Evolutionary conservation across 148 eudicot genomes (phyloP).

Genomic region (Chenopodium suecicum): DNA sequence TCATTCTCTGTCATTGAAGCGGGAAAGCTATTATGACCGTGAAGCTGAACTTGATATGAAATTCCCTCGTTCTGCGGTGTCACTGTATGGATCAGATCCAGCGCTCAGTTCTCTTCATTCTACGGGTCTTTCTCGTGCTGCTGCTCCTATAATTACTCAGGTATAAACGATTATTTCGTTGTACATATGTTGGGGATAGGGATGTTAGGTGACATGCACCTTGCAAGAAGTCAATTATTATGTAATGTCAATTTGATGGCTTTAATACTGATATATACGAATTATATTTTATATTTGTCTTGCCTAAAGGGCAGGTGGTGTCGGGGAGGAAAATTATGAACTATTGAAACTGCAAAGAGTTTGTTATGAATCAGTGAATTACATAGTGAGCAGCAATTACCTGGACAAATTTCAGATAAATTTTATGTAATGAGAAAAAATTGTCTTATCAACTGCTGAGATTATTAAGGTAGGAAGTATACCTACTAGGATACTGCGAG

Average conservation of each 20-base stretch:
- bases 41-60: slow-evolving; percentile 32
- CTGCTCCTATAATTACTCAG: slow-evolving; percentile 77
- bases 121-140: slow-evolving; percentile 47
- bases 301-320: neutral
- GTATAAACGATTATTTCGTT: slow-evolving; percentile 30
- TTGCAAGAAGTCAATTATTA: neutral
- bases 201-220: neutral
- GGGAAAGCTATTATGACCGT: slow-evolving; percentile 33
- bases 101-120: slow-evolving; percentile 51
- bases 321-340: neutral
- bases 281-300: neutral
- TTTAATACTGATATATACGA: no score
- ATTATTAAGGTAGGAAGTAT: neutral
- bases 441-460: neutral
- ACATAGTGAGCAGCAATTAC: neutral
- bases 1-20: slow-evolving; percentile 25
- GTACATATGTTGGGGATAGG: neutral
- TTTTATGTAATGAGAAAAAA: neutral
- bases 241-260: neutral
- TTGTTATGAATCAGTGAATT: neutral
- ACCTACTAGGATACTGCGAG: no score
- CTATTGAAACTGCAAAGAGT: neutral
- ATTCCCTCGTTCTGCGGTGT: slow-evolving; percentile 41
- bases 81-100: slow-evolving; percentile 60
- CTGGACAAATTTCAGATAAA: neutral